phyloP scores from a whole-genome alignment of 2,329 filamentous ascomycete genomes.

The Elsinoe perseae region DNA sequence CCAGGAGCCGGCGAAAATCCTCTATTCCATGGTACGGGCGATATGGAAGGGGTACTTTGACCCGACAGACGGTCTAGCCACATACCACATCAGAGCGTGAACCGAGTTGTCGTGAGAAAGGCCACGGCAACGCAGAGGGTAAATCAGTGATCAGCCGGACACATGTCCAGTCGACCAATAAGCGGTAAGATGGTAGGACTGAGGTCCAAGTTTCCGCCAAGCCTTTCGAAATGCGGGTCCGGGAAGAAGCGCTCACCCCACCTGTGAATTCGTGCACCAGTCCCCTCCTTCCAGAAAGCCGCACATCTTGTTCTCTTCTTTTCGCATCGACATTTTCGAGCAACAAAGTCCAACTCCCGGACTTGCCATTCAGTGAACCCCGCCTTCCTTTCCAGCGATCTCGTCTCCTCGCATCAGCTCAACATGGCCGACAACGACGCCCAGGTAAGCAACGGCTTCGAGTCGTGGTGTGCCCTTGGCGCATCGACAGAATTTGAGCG shows the following conservation, averaged over 20 bases:
- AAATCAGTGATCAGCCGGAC: constrained; percentile 1
- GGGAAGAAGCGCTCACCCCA: constrained; percentile 11
- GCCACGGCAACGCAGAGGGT: neutral
- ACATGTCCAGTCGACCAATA: constrained; percentile 11
- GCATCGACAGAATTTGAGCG: constrained; percentile 16
- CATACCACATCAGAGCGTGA: constrained; percentile 46
- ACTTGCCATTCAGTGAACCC: constrained; percentile 16
- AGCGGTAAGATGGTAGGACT: neutral
- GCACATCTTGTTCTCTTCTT: constrained; percentile 10
- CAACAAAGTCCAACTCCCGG: constrained; percentile 5
- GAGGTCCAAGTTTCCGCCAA: constrained; percentile 6
- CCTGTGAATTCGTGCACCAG: constrained; percentile 1
- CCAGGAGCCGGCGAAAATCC: constrained; percentile 64
- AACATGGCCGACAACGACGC: constrained; percentile 27
- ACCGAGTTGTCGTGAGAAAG: neutral
- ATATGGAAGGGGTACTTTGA: constrained; percentile 58
- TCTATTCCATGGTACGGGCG: constrained; percentile 56
- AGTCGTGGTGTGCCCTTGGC: neutral
- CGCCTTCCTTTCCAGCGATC: neutral
- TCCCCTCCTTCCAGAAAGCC: constrained; percentile 13
- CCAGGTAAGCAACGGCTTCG: constrained; percentile 21
- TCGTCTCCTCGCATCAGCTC: constrained; percentile 12
- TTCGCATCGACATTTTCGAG: constrained; percentile 20
- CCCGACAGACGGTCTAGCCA: constrained; percentile 84
- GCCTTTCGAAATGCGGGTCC: neutral